Conservation (phyloP, 1,139 yeast genomes). For the Kurtzmaniella quercitrusa region DNA sequence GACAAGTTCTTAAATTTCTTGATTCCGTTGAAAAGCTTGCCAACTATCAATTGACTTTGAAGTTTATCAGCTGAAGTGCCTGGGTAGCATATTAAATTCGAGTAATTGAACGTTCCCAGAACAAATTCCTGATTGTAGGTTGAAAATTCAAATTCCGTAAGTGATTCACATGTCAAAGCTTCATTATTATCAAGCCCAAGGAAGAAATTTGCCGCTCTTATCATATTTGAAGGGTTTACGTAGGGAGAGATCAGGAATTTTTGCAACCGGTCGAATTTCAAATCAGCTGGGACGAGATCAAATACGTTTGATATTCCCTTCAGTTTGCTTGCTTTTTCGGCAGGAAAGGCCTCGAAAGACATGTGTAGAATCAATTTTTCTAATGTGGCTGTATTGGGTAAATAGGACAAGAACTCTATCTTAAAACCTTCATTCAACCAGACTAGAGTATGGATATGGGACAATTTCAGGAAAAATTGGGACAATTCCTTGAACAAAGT, state of each 20-base stretch:
- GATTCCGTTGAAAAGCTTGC: conserved; percentile 10
- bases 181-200: background rate
- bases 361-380: conserved; percentile 11
- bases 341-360: conserved; percentile 1
- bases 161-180: background rate
- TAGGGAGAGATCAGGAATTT: conserved; percentile 15
- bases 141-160: background rate
- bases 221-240: background rate
- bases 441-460: conserved; percentile 20
- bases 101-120: background rate
- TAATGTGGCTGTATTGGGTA: conserved; percentile 19
- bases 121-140: background rate
- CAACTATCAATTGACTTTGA: conserved; percentile 11
- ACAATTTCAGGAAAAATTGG: conserved; percentile 18
- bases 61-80: conserved; percentile 1
- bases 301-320: background rate
- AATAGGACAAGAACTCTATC: conserved; percentile 19
- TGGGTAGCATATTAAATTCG: background rate
- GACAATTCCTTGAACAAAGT: conserved; percentile 11
- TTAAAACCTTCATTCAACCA: conserved; percentile 35
- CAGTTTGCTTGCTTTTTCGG: background rate
- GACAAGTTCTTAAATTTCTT: conserved; percentile 17
- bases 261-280: conserved; percentile 21
- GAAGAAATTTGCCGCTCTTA: background rate
- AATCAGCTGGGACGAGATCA: conserved; percentile 2